A percentile compares a stretch with the other conserved stretches of the same genome.
These are phyloP conservation scores for Medicago lupulina DNA, from an alignment of 306 rosid genomes.

Conservation along the genomic window DNA sequence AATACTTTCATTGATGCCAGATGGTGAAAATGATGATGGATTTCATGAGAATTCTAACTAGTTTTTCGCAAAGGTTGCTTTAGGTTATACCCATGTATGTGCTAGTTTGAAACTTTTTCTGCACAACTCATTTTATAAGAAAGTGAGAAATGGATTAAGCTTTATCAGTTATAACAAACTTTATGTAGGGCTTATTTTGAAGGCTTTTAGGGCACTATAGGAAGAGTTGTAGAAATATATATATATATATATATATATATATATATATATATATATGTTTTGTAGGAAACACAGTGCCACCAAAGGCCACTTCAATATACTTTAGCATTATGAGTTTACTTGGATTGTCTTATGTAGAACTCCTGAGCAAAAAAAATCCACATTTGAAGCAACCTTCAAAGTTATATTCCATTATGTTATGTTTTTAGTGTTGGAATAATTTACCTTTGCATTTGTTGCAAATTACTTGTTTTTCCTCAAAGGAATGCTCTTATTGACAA, in stretches of 20 bases:
- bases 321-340: too few relatives aligned
- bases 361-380: too few relatives aligned
- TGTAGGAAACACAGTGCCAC: constrained; percentile 7
- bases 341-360: not conserved
- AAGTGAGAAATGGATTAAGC: not conserved
- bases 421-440: not conserved
- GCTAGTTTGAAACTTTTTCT: too few relatives aligned
- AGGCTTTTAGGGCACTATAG: not conserved
- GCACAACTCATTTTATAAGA: not conserved
- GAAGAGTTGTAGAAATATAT: constrained; percentile 6
- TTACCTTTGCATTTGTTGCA: not conserved
- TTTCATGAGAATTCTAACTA: not conserved
- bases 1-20: not conserved
- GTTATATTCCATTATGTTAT: constrained; percentile 2
- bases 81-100: constrained; percentile 19
- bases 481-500: not conserved
- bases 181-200: not conserved
- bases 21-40: not conserved
- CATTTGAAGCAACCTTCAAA: too few relatives aligned
- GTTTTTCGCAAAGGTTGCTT: constrained; percentile 7
- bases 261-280: too few relatives aligned
- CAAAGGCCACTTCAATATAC: too few relatives aligned
- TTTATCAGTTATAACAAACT: not conserved
- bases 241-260: too few relatives aligned
- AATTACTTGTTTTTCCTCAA: not conserved